These are phyloP conservation scores for Albatrellus sp. DNA, from an alignment of 1,284 basidiomycete species.

Conservation along the genomic window DNA sequence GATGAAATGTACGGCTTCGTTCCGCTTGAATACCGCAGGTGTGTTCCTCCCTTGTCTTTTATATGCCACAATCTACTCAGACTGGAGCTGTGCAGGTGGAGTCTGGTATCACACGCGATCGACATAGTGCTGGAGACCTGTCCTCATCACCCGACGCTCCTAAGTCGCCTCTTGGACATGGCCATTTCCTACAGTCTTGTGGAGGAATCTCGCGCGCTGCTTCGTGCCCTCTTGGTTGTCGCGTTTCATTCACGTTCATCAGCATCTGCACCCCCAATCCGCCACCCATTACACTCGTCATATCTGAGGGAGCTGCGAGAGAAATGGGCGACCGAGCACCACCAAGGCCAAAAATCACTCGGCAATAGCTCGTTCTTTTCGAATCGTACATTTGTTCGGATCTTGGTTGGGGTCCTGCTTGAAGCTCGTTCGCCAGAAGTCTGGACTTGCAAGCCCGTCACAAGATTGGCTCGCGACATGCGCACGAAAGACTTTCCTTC, in stretches of 20 bases:
- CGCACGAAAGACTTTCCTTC: conserved; percentile 15
- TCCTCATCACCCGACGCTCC: conserved; percentile 31
- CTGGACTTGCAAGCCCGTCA: conserved; percentile 28
- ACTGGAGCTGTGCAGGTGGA: conserved; percentile 23
- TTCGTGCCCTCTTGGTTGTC: conserved; percentile 23
- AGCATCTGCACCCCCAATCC: conserved; percentile 18
- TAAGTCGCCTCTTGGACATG: conserved; percentile 34
- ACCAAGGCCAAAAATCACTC: background rate
- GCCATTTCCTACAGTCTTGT: conserved; percentile 27
- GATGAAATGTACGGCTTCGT: conserved; percentile 37
- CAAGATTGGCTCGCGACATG: conserved; percentile 21
- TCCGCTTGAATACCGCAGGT: conserved; percentile 37
- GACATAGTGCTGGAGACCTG: conserved; percentile 31
- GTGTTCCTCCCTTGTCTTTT: conserved; percentile 8
- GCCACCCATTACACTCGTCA: conserved; percentile 29
- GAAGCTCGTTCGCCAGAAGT: conserved; percentile 12
- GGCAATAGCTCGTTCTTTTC: conserved; percentile 3
- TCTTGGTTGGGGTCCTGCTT: conserved; percentile 7
- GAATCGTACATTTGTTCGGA: conserved; percentile 4
- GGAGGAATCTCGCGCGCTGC: conserved; percentile 29
- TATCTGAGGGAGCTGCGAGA: conserved; percentile 25
- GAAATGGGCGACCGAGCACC: conserved; percentile 15
- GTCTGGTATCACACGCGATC: conserved; percentile 38
- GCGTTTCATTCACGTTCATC: conserved; percentile 19
- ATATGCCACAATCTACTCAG: background rate